Percentiles rank a stretch among this genome's conserved stretches.
Evolutionary conservation across 2,329 filamentous ascomycete species (phyloP).

Genomic region (Chaetothyriales sp.): DNA sequence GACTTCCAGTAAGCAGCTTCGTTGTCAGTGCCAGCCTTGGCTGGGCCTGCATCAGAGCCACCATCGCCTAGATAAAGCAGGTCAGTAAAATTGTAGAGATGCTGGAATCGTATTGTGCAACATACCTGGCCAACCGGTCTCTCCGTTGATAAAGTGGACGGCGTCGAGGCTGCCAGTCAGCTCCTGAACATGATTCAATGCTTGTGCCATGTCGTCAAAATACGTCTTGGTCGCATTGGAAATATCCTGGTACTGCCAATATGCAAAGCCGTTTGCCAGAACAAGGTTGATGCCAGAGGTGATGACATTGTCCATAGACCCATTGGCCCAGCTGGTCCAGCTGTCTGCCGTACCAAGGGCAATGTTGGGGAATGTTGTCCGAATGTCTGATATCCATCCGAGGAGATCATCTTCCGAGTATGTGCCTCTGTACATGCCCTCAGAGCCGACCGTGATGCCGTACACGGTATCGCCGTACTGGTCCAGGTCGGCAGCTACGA

Average conservation of each 20-base stretch:
- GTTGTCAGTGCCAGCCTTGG: constrained; percentile 44
- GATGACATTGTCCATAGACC: constrained; percentile 50
- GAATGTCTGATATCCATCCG: constrained; percentile 46
- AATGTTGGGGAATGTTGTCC: constrained; percentile 38
- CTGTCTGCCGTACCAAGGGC: constrained; percentile 54
- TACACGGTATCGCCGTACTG: constrained; percentile 45
- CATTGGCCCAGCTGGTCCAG: constrained; percentile 58
- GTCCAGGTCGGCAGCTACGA: constrained; percentile 30
- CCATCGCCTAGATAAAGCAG: constrained; percentile 23
- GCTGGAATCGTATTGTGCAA: not conserved
- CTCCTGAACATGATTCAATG: constrained; percentile 46
- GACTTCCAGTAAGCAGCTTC: constrained; percentile 46
- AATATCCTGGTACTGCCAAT: constrained; percentile 52
- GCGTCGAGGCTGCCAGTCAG: constrained; percentile 38
- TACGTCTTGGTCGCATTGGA: constrained; percentile 46
- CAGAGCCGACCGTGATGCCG: constrained; percentile 55
- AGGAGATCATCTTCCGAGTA: constrained; percentile 47
- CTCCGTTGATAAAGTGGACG: constrained; percentile 53
- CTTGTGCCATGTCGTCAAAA: constrained; percentile 52
- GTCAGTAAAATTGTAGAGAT: constrained; percentile 7
- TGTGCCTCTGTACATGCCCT: constrained; percentile 54
- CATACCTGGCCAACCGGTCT: constrained; percentile 29
- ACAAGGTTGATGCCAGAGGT: constrained; percentile 44
- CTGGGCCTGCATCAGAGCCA: constrained; percentile 46
- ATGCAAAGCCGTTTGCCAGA: constrained; percentile 55